Percentiles rank a stretch among this genome's conserved stretches.
Evolutionary conservation across 805 yeast genomes (phyloP).

Genomic region (Kazachstania bromeliacearum): DNA sequence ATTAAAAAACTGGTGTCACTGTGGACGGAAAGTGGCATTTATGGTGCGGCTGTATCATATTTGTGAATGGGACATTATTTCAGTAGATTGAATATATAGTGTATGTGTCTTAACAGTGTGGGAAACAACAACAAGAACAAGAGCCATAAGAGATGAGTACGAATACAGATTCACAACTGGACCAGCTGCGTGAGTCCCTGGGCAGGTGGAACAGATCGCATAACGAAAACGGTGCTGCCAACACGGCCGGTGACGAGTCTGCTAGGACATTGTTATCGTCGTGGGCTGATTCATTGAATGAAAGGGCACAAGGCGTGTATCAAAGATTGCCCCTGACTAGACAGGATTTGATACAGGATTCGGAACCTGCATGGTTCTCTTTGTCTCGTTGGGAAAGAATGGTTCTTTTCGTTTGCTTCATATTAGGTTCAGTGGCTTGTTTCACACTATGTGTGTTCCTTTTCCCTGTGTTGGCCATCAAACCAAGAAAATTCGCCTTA

Average conservation of each 20-base stretch:
- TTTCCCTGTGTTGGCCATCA: slow-evolving; percentile 80
- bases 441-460: slow-evolving; percentile 73
- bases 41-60: too few species aligned
- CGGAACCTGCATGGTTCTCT: slow-evolving; percentile 68
- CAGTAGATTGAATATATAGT: not conserved
- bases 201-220: slow-evolving; percentile 30
- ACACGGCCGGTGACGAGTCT: slow-evolving; percentile 14
- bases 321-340: slow-evolving; percentile 55
- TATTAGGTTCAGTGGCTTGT: slow-evolving; percentile 69
- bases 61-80: too few species aligned
- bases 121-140: not conserved
- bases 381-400: slow-evolving; percentile 73
- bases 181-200: slow-evolving; percentile 31
- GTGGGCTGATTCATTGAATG: slow-evolving; percentile 32
- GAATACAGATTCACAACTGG: slow-evolving; percentile 8
- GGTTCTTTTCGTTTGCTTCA: slow-evolving; percentile 65
- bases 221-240: slow-evolving; percentile 9
- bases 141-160: slow-evolving; percentile 2
- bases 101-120: not conserved
- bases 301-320: slow-evolving; percentile 47
- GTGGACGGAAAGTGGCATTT: too few species aligned
- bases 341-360: slow-evolving; percentile 35
- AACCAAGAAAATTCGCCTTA: slow-evolving; percentile 85
- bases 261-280: slow-evolving; percentile 32
- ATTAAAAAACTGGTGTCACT: too few species aligned